A percentile compares a stretch with the other conserved stretches of the same genome.
These are phyloP conservation scores for Colletotrichum viniferum DNA, from an alignment of 2,329 filamentous ascomycete species.

Conservation along the genomic window DNA sequence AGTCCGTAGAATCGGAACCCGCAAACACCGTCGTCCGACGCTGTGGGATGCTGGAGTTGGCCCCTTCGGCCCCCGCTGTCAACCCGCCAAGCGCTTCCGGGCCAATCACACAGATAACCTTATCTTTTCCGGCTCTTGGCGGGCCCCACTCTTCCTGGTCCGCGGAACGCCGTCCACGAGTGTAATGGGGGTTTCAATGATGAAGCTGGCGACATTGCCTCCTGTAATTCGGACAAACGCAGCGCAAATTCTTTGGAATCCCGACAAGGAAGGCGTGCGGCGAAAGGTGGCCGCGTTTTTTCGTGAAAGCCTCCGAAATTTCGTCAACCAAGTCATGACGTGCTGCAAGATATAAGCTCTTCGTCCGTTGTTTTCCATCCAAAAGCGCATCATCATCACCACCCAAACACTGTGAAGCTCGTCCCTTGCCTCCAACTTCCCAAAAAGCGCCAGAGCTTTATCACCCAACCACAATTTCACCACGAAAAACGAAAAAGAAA, in stretches of 20 bases:
- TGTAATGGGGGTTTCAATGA: not conserved
- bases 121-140: not conserved
- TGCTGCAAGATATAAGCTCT: not conserved
- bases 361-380: not conserved
- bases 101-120: not conserved
- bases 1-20: not conserved
- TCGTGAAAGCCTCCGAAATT: not conserved
- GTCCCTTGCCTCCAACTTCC: not conserved
- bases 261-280: not conserved
- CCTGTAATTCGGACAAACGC: not conserved
- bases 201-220: not conserved
- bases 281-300: not conserved
- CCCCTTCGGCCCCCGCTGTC: not conserved
- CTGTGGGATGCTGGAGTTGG: not conserved
- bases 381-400: not conserved
- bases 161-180: not conserved
- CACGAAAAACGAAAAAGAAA: not conserved
- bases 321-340: not conserved
- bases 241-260: not conserved
- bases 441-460: not conserved
- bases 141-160: not conserved
- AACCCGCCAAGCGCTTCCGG: not conserved
- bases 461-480: not conserved
- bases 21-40: slow-evolving; percentile 2
- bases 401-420: not conserved